Percentiles rank a stretch among this genome's conserved stretches.
Evolutionary conservation across 139 green algal genomes (phyloP).

Genomic region (Coelastrella sp.): DNA sequence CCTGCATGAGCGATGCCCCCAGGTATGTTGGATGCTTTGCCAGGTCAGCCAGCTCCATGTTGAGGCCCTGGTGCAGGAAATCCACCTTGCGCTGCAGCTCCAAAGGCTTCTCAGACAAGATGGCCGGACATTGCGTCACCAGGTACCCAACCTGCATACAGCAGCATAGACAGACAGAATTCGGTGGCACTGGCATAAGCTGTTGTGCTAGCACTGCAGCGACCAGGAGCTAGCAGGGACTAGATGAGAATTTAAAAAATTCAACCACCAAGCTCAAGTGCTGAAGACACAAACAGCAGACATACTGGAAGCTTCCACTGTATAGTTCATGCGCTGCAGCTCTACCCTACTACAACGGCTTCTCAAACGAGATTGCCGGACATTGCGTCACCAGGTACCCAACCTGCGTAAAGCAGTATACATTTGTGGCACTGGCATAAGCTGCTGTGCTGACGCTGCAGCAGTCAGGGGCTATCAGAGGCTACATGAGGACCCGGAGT

Average conservation of each 20-base stretch:
- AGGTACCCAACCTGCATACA: conserved; percentile 41
- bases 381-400: conserved; percentile 23
- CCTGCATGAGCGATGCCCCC: conserved; percentile 40
- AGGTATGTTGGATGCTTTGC: conserved; percentile 44
- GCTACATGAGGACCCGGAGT: too few species aligned
- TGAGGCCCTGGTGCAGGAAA: conserved; percentile 43
- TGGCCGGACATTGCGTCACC: conserved; percentile 41
- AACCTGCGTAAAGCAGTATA: conserved; percentile 24
- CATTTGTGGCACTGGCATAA: too few species aligned
- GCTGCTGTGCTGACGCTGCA: too few species aligned
- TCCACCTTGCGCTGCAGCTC: conserved; percentile 57
- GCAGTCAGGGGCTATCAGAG: too few species aligned
- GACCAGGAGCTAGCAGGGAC: too few species aligned
- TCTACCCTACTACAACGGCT: conserved; percentile 58
- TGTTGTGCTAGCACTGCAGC: too few species aligned
- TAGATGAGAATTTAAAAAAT: too few species aligned
- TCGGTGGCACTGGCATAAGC: too few species aligned
- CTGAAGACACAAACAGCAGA: too few species aligned
- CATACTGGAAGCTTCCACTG: too few species aligned
- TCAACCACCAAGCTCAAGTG: too few species aligned
- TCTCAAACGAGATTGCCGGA: conserved; percentile 54
- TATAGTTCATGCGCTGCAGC: conserved; percentile 60
- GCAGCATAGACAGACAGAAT: background rate
- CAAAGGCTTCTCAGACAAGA: conserved; percentile 55
- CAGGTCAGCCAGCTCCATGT: conserved; percentile 28